Evolutionary conservation across 495 filamentous ascomycete species (phyloP).

Genomic region (Mytilinidion resinicola): DNA sequence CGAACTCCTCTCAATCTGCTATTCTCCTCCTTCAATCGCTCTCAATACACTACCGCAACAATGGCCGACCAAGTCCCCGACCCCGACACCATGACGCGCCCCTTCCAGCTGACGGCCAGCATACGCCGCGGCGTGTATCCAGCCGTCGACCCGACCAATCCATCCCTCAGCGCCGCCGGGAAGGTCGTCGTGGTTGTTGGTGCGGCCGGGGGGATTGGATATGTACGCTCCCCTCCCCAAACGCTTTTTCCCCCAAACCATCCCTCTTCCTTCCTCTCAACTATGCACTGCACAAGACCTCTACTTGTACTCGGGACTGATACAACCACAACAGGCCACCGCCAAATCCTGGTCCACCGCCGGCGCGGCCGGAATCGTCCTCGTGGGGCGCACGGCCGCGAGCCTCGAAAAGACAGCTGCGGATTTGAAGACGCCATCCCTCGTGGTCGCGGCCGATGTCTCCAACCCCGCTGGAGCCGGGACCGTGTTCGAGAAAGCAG

Average conservation of each 20-base stretch:
- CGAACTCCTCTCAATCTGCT: too few relatives aligned
- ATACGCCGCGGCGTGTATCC: conserved; percentile 43
- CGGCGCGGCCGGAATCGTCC: conserved; percentile 38
- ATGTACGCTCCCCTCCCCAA: background rate
- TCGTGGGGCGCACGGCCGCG: conserved; percentile 35
- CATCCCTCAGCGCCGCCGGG: conserved; percentile 34
- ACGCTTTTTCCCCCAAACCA: too few relatives aligned
- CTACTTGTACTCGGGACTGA: background rate
- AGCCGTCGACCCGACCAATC: conserved; percentile 36
- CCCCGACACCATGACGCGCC: conserved; percentile 16
- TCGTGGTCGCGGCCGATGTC: conserved; percentile 33
- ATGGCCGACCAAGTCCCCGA: conserved; percentile 1
- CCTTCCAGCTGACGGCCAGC: conserved; percentile 28
- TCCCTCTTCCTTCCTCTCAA: too few relatives aligned
- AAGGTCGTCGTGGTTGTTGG: conserved; percentile 44
- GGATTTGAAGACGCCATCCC: conserved; percentile 32
- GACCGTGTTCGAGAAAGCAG: conserved; percentile 36
- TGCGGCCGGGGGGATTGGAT: conserved; percentile 42
- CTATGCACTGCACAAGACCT: background rate
- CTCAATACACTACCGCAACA: too few relatives aligned
- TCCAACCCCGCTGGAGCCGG: conserved; percentile 30
- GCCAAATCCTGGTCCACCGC: conserved; percentile 40
- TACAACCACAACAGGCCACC: conserved; percentile 30
- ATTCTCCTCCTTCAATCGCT: too few relatives aligned
- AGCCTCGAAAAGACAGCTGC: conserved; percentile 32